Percentiles rank a stretch among this genome's conserved stretches.
Conservation (phyloP, 176 grass and related monocot genomes). For the Musa schizocarpa region DNA sequence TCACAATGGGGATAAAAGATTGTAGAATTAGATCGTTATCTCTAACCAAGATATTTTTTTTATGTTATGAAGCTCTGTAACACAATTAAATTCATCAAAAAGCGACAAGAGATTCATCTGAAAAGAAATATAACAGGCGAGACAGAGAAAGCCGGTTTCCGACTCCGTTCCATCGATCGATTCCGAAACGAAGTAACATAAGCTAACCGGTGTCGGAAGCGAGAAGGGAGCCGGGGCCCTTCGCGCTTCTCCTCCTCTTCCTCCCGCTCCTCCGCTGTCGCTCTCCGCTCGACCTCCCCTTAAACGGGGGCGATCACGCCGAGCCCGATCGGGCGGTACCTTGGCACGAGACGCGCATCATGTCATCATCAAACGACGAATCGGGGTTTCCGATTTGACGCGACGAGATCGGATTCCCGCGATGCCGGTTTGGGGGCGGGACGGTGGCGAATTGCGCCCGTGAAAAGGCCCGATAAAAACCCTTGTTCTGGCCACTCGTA, state of each 20-base stretch:
- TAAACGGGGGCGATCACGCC: background rate
- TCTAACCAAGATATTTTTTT: too few relatives aligned
- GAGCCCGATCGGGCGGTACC: background rate
- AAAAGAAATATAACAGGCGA: background rate
- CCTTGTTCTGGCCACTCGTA: background rate
- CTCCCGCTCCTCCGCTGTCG: background rate
- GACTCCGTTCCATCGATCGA: background rate
- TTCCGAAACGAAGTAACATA: background rate
- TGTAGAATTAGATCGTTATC: too few relatives aligned
- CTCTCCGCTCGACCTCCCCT: background rate
- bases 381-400: background rate
- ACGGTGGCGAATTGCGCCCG: background rate
- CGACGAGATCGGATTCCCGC: constrained; percentile 4
- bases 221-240: too few relatives aligned
- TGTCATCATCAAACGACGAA: background rate
- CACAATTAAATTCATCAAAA: too few relatives aligned
- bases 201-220: background rate
- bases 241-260: too few relatives aligned
- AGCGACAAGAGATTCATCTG: too few relatives aligned
- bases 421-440: background rate
- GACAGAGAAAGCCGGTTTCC: background rate
- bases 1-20: too few relatives aligned
- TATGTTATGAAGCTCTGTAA: too few relatives aligned
- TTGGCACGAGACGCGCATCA: background rate
- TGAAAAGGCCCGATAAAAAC: background rate